Conservation (phyloP, 495 filamentous ascomycete species). For the Letharia columbiana region DNA sequence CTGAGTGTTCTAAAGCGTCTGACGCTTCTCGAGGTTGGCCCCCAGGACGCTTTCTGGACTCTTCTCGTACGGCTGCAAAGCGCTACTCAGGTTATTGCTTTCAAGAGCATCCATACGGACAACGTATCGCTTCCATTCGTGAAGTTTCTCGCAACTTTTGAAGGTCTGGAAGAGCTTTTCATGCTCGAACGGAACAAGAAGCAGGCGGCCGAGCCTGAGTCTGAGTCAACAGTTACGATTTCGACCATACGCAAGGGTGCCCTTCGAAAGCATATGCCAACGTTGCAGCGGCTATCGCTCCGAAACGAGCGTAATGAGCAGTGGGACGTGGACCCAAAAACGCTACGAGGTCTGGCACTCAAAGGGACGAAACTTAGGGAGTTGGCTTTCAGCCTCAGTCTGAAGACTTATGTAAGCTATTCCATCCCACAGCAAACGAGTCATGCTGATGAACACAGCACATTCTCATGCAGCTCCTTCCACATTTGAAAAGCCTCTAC, state of each 20-base stretch:
- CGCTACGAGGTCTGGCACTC: conserved; percentile 40
- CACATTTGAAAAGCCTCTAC: conserved; percentile 37
- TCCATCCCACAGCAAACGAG: background rate
- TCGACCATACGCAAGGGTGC: conserved; percentile 44
- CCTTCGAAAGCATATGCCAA: conserved; percentile 27
- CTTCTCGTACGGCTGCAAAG: conserved; percentile 44
- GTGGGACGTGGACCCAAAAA: conserved; percentile 49
- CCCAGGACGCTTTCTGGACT: conserved; percentile 49
- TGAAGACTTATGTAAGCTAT: conserved; percentile 40
- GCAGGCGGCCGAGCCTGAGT: conserved; percentile 41
- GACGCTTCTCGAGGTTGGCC: conserved; percentile 53
- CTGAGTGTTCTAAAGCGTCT: conserved; percentile 42
- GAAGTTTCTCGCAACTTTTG: conserved; percentile 40
- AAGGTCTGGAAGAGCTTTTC: conserved; percentile 46
- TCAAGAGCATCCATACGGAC: conserved; percentile 52
- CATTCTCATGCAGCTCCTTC: conserved; percentile 43
- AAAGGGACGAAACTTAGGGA: conserved; percentile 42
- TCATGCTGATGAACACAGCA: conserved; percentile 34
- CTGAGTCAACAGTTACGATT: conserved; percentile 39
- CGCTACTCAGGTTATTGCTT: conserved; percentile 34
- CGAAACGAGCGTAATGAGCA: conserved; percentile 34
- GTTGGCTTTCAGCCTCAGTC: conserved; percentile 44
- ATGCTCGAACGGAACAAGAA: conserved; percentile 46
- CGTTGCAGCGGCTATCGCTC: conserved; percentile 27
- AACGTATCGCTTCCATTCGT: conserved; percentile 47